phyloP scores from a whole-genome alignment of 2,329 filamentous ascomycete genomes.

The Hymenoscyphus occultus region DNA sequence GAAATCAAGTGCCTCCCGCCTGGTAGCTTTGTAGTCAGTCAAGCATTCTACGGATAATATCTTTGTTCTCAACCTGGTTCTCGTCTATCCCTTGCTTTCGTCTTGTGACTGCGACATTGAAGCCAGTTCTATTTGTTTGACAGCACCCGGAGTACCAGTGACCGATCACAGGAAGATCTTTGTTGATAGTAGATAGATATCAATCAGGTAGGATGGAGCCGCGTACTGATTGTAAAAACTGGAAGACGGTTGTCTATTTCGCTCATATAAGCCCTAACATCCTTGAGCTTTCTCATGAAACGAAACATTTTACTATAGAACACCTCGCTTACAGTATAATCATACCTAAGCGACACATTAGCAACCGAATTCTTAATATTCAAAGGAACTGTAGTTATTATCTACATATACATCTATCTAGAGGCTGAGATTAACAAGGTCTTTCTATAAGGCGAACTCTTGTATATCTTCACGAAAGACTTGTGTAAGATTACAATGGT shows the following conservation, averaged over 20 bases:
- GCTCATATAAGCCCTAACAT: slow-evolving; percentile 66
- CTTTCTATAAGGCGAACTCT: background rate
- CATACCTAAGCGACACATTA: background rate
- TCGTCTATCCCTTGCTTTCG: background rate
- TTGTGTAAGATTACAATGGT: background rate
- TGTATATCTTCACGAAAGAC: background rate
- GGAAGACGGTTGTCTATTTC: slow-evolving; percentile 55
- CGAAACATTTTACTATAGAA: slow-evolving; percentile 71
- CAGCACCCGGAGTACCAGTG: background rate
- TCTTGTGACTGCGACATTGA: background rate
- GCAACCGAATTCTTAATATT: background rate
- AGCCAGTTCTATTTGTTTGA: background rate
- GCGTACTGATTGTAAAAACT: slow-evolving; percentile 9
- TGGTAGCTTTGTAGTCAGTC: background rate
- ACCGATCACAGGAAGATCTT: background rate
- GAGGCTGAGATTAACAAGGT: background rate
- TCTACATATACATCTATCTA: background rate
- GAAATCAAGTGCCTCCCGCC: background rate
- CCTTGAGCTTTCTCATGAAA: slow-evolving; percentile 67
- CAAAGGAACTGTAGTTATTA: background rate
- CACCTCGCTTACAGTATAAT: slow-evolving; percentile 52
- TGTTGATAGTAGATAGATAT: background rate
- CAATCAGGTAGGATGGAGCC: background rate
- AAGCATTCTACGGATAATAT: background rate
- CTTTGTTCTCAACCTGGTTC: background rate